phyloP scores from a whole-genome alignment of 345 rosid genomes.

The Psidium guajava region DNA sequence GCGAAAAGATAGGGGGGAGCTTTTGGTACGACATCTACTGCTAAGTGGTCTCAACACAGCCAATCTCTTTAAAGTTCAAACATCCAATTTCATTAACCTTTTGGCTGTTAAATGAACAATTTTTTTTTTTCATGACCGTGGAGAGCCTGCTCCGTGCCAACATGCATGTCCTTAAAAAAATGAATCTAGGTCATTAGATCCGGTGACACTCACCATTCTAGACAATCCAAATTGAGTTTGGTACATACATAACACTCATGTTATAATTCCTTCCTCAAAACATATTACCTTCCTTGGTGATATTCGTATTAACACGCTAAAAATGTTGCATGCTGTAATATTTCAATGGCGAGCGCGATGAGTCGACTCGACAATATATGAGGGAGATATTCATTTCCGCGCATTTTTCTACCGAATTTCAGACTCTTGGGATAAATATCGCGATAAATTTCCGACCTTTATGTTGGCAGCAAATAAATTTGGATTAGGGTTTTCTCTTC shows the following conservation, averaged over 20 bases:
- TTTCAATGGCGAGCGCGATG: neutral
- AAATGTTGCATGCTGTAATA: neutral
- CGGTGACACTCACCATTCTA: neutral
- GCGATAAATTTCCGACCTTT: neutral
- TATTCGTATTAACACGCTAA: neutral
- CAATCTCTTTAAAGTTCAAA: neutral
- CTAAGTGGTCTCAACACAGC: neutral
- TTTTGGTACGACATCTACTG: neutral
- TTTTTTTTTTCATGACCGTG: neutral
- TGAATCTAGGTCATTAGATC: neutral
- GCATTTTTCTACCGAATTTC: neutral
- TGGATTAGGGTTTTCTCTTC: neutral
- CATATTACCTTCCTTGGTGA: neutral
- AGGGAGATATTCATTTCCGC: neutral
- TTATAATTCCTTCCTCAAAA: neutral
- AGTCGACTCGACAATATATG: neutral
- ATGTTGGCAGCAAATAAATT: neutral
- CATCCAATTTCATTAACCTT: neutral
- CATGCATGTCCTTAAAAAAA: neutral
- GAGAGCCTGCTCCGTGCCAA: neutral
- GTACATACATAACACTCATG: neutral
- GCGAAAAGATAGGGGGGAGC: neutral
- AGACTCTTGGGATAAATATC: too few species aligned
- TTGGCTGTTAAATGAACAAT: neutral
- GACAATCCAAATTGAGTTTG: neutral